Evolutionary conservation across 2,329 filamentous ascomycete genomes (phyloP).

Genomic region (Talaromyces funiculosus): DNA sequence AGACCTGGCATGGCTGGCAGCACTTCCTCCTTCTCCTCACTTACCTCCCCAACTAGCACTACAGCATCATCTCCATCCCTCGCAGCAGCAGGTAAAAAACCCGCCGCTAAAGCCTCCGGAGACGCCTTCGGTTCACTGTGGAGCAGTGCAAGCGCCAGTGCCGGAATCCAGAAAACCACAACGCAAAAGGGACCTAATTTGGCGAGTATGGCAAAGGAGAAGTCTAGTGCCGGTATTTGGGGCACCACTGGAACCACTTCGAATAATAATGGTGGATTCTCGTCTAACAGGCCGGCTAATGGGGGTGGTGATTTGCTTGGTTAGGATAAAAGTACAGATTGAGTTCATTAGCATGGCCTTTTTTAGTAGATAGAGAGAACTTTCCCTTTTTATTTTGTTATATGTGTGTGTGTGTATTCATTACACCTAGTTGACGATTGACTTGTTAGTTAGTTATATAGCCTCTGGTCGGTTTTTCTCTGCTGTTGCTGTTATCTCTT

Average conservation of each 20-base stretch:
- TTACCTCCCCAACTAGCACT: slow-evolving; percentile 32
- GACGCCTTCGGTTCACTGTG: slow-evolving; percentile 91
- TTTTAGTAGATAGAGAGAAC: neutral
- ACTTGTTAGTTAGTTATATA: neutral
- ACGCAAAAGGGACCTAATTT: slow-evolving; percentile 69
- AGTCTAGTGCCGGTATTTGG: slow-evolving; percentile 92
- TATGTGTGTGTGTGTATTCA: neutral
- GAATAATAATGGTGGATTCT: neutral
- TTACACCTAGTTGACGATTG: neutral
- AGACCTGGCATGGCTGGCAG: slow-evolving; percentile 4
- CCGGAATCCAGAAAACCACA: slow-evolving; percentile 66
- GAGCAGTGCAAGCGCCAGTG: slow-evolving; percentile 61
- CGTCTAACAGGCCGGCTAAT: neutral
- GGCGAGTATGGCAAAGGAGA: slow-evolving; percentile 95
- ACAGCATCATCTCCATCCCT: slow-evolving; percentile 36
- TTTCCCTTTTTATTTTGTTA: neutral
- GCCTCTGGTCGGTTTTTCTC: neutral
- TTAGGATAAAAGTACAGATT: neutral
- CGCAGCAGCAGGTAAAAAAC: slow-evolving; percentile 40
- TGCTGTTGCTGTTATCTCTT: neutral
- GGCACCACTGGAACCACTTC: slow-evolving; percentile 49
- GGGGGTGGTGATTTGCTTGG: slow-evolving; percentile 1
- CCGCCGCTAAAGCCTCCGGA: slow-evolving; percentile 52
- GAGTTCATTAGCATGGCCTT: neutral
- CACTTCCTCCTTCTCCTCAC: slow-evolving; percentile 15